Evolutionary conservation across 129 eudicot genomes (phyloP).

Genomic region (Calendula officinalis): DNA sequence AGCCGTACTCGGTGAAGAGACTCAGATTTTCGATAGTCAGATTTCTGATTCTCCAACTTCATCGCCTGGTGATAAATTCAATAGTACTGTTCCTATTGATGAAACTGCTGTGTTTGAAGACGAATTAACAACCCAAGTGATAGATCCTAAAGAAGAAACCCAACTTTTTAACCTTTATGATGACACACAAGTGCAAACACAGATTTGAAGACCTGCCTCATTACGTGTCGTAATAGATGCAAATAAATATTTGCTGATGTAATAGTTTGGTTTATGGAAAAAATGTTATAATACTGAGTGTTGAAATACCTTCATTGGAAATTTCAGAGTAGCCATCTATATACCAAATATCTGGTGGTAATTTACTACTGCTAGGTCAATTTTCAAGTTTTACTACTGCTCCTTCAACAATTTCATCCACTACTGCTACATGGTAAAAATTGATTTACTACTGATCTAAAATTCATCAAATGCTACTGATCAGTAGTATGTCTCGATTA

Average conservation of each 20-base stretch:
- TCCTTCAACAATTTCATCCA: too few relatives aligned
- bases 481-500: too few relatives aligned
- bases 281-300: neutral
- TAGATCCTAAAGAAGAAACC: constrained; percentile 45
- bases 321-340: too few relatives aligned
- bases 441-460: too few relatives aligned
- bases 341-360: too few relatives aligned
- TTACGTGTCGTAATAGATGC: constrained; percentile 29
- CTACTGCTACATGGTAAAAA: too few relatives aligned
- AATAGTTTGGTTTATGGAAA: constrained; percentile 3
- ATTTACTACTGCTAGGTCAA: too few relatives aligned
- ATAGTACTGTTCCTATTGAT: constrained; percentile 33
- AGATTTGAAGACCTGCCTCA: constrained; percentile 38
- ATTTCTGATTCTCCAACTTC: constrained; percentile 27
- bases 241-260: constrained; percentile 18
- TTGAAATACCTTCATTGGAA: too few relatives aligned
- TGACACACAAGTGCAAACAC: constrained; percentile 50
- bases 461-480: too few relatives aligned
- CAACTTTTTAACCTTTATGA: constrained; percentile 42
- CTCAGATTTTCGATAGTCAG: constrained; percentile 53
- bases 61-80: constrained; percentile 30
- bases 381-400: too few relatives aligned
- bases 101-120: constrained; percentile 46
- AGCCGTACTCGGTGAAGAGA: constrained; percentile 75
- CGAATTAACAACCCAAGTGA: constrained; percentile 52